A percentile compares a stretch with the other conserved stretches of the same genome.
phyloP scores from a whole-genome alignment of 2,329 filamentous ascomycete species.

The Trichoderma harzianum region DNA sequence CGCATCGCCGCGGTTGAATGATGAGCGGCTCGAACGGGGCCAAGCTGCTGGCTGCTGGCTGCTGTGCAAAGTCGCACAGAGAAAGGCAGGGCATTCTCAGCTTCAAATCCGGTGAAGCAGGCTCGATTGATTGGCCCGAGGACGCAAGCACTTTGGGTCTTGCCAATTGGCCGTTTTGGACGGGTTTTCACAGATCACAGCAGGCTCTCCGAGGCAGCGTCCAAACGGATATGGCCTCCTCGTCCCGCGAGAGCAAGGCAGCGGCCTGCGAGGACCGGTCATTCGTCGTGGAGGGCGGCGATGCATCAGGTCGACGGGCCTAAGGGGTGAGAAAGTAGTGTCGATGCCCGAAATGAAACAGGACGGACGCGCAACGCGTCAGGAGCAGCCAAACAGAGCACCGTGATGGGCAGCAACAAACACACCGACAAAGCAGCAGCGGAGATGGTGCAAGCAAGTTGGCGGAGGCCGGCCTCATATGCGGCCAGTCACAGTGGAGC shows the following conservation, averaged over 20 bases:
- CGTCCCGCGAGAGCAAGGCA: slow-evolving; percentile 5
- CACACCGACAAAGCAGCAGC: slow-evolving; percentile 36
- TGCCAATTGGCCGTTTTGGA: slow-evolving; percentile 14
- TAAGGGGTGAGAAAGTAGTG: slow-evolving; percentile 18
- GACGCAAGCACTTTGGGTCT: neutral
- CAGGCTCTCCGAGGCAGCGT: slow-evolving; percentile 2
- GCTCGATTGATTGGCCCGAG: slow-evolving; percentile 4
- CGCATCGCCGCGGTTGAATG: slow-evolving; percentile 6
- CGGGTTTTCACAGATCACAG: slow-evolving; percentile 2
- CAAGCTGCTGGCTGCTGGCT: neutral
- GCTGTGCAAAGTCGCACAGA: slow-evolving; percentile 2
- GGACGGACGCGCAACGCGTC: slow-evolving; percentile 12
- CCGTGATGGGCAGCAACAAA: slow-evolving; percentile 28
- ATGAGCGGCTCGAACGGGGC: neutral
- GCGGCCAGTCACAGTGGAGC: slow-evolving; percentile 37
- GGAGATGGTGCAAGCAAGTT: slow-evolving; percentile 18
- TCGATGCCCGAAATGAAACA: slow-evolving; percentile 21
- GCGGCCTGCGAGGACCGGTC: neutral
- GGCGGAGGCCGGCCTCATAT: slow-evolving; percentile 32
- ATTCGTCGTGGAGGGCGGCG: slow-evolving; percentile 10
- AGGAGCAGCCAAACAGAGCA: slow-evolving; percentile 27
- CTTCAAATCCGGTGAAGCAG: slow-evolving; percentile 8
- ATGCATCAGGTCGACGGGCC: slow-evolving; percentile 3
- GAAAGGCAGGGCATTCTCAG: slow-evolving; percentile 1
- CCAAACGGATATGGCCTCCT: slow-evolving; percentile 11